A percentile compares a stretch with the other conserved stretches of the same genome.
Conservation (phyloP, 1,284 basidiomycete species). For the Boletus holoroseus region DNA sequence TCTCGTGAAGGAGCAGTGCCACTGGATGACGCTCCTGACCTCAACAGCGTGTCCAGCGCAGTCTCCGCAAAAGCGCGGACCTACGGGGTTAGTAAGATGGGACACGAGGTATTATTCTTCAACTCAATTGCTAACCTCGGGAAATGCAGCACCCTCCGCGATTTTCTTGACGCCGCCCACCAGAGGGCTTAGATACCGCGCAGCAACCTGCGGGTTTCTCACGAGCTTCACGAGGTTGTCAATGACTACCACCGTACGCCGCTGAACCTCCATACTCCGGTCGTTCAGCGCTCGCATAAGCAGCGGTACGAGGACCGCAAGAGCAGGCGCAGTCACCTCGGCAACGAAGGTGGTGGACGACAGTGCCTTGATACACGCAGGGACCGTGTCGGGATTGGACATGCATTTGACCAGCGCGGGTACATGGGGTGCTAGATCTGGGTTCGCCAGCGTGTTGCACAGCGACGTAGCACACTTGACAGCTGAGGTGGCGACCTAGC, state of each 20-base stretch:
- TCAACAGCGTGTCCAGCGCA: constrained; percentile 70
- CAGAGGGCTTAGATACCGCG: constrained; percentile 82
- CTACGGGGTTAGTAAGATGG: constrained; percentile 34
- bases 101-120: constrained; percentile 12
- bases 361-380: constrained; percentile 92
- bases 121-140: constrained; percentile 57
- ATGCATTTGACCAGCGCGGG: constrained; percentile 92
- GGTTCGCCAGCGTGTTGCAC: constrained; percentile 89
- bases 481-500: constrained; percentile 84
- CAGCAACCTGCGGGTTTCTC: constrained; percentile 86
- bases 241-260: constrained; percentile 84
- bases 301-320: constrained; percentile 94
- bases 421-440: constrained; percentile 89
- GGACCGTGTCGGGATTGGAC: constrained; percentile 83
- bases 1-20: constrained; percentile 66
- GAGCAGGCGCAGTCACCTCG: constrained; percentile 92
- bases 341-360: constrained; percentile 96
- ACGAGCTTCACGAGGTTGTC: constrained; percentile 99
- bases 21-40: constrained; percentile 73
- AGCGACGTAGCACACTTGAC: constrained; percentile 91
- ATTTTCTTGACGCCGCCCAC: constrained; percentile 92
- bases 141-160: constrained; percentile 89
- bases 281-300: constrained; percentile 92
- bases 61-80: constrained; percentile 87
- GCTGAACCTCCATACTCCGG: constrained; percentile 92